Base-by-base conservation (phyloP, 2,329 filamentous ascomycete genomes). In the Aspergillus quadricinctus region DNA sequence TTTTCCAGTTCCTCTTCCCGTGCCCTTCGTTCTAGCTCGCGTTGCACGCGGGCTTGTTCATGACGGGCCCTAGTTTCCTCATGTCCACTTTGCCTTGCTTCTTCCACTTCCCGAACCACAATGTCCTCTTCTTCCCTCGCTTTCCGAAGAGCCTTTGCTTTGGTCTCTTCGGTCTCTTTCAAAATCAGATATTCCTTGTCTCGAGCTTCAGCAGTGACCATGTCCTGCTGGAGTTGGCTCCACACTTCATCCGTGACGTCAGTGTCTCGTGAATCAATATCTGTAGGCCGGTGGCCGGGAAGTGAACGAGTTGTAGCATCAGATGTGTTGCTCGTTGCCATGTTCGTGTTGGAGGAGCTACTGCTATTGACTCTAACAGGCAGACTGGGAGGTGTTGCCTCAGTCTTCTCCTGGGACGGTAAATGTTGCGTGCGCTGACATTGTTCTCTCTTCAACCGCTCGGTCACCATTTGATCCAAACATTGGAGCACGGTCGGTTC, bases 1-100 rank as follows among this genome's bases (percentile, higher is more conserved):
- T 80, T 72, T 25, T 78, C 76, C 41, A 74, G 40, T 31, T 74
- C 69, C 17, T 62, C 69, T 27, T 72, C 67, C 65, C 31, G 67
- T 45, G 61, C 67, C 57, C 53, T 61, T 57, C 56, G 70, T 60
- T 49, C 69, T 41, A 58, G 58, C 61, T 65, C 63, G 45, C 55
- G 61, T 21, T 50, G 43, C 9, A 65, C 21, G 9, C 58, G 60
- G 10, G 49, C 56, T 55, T 74, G 57, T 64, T 66, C 55, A 71
- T 72, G 57, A 74, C 69, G 19, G 25, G 25, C 25, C 25, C 25
- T 27, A 27, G 25, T 27, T 3, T 27, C 25, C 25, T 27, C 25
- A 27, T 27, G 25, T 1, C 25, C 25, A 27, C 25, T 27, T 27
- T 5, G 25, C 25, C 25, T 3, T 27, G 25, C 25, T 27, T 27